Evolutionary conservation across 2,329 filamentous ascomycete genomes (phyloP).

Genomic region (Geosmithia morbida): DNA sequence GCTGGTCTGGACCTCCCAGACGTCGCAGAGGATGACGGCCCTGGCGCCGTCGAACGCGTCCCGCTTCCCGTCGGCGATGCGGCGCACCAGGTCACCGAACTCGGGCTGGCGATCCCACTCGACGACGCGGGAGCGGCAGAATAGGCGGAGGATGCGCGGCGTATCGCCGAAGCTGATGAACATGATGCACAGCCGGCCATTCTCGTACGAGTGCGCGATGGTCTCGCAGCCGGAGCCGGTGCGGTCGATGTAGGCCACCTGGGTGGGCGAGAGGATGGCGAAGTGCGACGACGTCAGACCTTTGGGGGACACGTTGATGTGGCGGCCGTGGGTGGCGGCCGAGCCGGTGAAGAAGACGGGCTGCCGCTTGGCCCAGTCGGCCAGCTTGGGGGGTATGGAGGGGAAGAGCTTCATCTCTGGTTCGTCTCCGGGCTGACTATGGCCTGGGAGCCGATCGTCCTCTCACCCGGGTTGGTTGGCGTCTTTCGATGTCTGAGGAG

Average conservation of each 20-base stretch:
- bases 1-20: slow-evolving; percentile 51
- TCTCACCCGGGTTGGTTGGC: too few species aligned
- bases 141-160: slow-evolving; percentile 50
- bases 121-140: slow-evolving; percentile 42
- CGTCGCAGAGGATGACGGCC: slow-evolving; percentile 44
- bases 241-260: slow-evolving; percentile 57
- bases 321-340: slow-evolving; percentile 49
- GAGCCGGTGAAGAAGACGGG: slow-evolving; percentile 65
- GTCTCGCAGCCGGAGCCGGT: slow-evolving; percentile 67
- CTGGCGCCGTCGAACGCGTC: slow-evolving; percentile 31
- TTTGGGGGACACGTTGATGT: slow-evolving; percentile 69
- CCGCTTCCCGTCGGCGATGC: slow-evolving; percentile 18
- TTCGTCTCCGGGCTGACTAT: not conserved
- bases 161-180: slow-evolving; percentile 50
- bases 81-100: slow-evolving; percentile 33
- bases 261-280: slow-evolving; percentile 40
- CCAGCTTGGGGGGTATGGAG: slow-evolving; percentile 38
- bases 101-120: slow-evolving; percentile 37
- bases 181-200: slow-evolving; percentile 60
- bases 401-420: slow-evolving; percentile 43
- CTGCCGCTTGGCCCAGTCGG: slow-evolving; percentile 50
- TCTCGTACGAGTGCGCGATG: slow-evolving; percentile 62
- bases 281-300: slow-evolving; percentile 50
- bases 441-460: too few species aligned
- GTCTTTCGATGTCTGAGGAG: too few species aligned